Conservation (phyloP, 2,329 filamentous ascomycete species). For the Calonectria ilicicola region DNA sequence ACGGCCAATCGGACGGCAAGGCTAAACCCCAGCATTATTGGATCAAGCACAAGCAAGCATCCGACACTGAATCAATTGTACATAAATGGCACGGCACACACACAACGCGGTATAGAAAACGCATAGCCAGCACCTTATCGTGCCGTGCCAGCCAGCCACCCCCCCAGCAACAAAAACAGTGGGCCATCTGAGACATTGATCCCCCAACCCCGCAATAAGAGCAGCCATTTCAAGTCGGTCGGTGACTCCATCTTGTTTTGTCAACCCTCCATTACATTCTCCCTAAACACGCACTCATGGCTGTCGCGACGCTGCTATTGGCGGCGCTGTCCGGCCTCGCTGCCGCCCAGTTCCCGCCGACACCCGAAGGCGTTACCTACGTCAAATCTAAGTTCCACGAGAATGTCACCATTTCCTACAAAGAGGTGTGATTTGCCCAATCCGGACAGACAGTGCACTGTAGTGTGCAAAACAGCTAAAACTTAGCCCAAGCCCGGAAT, state of each 20-base stretch:
- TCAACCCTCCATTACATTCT: neutral
- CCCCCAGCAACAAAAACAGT: neutral
- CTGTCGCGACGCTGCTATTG: neutral
- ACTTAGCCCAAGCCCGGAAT: slow-evolving; percentile 59
- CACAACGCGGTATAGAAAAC: too few relatives aligned
- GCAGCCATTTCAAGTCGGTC: neutral
- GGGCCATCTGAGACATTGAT: neutral
- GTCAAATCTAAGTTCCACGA: slow-evolving; percentile 31
- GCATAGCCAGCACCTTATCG: too few relatives aligned
- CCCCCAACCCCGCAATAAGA: neutral
- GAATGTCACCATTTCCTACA: slow-evolving; percentile 34
- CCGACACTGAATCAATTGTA: too few relatives aligned
- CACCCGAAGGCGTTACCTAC: slow-evolving; percentile 27
- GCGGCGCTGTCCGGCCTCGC: slow-evolving; percentile 8
- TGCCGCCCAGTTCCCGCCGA: slow-evolving; percentile 37
- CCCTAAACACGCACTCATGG: neutral
- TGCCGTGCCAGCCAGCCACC: too few relatives aligned
- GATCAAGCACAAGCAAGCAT: too few relatives aligned
- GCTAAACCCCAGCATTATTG: too few relatives aligned
- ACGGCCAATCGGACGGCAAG: too few relatives aligned
- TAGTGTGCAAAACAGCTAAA: too few relatives aligned
- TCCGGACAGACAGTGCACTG: too few relatives aligned
- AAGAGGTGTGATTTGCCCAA: slow-evolving; percentile 21
- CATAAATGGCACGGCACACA: too few relatives aligned
- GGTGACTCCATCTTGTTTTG: neutral